Evolutionary conservation across 1,139 yeast genomes (phyloP).

Genomic region (Zygoascus sp.): DNA sequence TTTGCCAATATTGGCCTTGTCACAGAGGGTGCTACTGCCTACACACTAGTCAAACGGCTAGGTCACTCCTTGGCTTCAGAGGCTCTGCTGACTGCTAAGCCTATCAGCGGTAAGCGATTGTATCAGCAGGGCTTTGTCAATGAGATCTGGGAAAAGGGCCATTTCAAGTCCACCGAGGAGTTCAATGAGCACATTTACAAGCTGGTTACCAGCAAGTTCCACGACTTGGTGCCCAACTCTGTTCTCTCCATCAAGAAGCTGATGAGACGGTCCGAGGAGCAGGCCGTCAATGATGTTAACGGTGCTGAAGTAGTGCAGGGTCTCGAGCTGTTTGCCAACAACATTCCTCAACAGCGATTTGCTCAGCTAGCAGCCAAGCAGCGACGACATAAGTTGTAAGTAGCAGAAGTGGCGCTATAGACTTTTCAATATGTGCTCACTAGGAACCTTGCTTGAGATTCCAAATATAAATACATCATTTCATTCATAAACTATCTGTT

Average conservation of each 20-base stretch:
- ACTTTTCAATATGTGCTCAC: no score
- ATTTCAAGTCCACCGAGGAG: constrained; percentile 46
- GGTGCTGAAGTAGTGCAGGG: constrained; percentile 67
- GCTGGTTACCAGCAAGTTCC: constrained; percentile 39
- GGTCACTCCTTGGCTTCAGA: constrained; percentile 75
- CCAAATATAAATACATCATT: not conserved
- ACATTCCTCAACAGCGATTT: constrained; percentile 71
- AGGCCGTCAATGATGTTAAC: constrained; percentile 48
- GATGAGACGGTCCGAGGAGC: constrained; percentile 36
- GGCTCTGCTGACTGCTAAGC: constrained; percentile 65
- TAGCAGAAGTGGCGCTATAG: not conserved
- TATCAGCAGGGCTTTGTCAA: constrained; percentile 58
- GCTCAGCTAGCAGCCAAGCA: constrained; percentile 50
- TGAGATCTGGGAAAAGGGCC: constrained; percentile 46
- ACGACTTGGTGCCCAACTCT: constrained; percentile 51
- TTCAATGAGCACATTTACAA: constrained; percentile 56
- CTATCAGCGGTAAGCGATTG: constrained; percentile 59
- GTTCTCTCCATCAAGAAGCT: constrained; percentile 60
- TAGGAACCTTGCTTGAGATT: no score
- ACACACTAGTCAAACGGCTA: constrained; percentile 61
- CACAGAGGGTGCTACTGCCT: constrained; percentile 76
- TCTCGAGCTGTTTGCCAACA: constrained; percentile 62
- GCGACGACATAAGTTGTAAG: constrained; percentile 56
- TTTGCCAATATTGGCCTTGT: constrained; percentile 81
- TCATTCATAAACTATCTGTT: constrained; percentile 9